Evolutionary conservation across 2,329 filamentous ascomycete genomes (phyloP).

Genomic region (Diplodia sapinea): DNA sequence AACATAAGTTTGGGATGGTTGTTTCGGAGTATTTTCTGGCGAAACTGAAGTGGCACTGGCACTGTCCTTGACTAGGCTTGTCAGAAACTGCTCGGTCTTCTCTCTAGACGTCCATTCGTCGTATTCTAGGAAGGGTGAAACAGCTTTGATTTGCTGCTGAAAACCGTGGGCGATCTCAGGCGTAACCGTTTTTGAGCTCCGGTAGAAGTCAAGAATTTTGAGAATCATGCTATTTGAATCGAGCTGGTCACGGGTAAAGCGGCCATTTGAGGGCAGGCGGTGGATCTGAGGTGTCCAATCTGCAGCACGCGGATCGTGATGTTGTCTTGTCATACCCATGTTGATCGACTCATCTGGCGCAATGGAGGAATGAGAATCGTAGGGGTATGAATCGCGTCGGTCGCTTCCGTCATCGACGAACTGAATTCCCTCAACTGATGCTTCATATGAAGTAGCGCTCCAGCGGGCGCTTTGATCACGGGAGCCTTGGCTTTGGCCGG

Average conservation of each 20-base stretch:
- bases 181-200: conserved; percentile 46
- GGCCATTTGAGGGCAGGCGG: conserved; percentile 35
- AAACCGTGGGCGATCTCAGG: conserved; percentile 49
- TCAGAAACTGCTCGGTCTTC: conserved; percentile 61
- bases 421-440: conserved; percentile 17
- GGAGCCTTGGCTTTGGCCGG: conserved; percentile 10
- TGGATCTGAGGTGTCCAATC: conserved; percentile 39
- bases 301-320: conserved; percentile 34
- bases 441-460: conserved; percentile 20
- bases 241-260: conserved; percentile 37
- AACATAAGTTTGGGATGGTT: conserved; percentile 38
- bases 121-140: conserved; percentile 57
- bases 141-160: conserved; percentile 50
- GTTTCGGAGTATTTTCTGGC: conserved; percentile 31
- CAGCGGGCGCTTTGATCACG: conserved; percentile 23
- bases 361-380: conserved; percentile 44
- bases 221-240: conserved; percentile 53
- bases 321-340: conserved; percentile 39
- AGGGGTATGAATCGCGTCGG: conserved; percentile 35
- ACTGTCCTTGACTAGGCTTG: conserved; percentile 51
- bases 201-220: conserved; percentile 50
- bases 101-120: conserved; percentile 59
- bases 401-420: conserved; percentile 29
- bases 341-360: conserved; percentile 48
- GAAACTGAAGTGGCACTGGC: background rate